These are phyloP conservation scores for Lepiota brunneoincarnata DNA, from an alignment of 768 basidiomycete genomes.

Conservation along the genomic window DNA sequence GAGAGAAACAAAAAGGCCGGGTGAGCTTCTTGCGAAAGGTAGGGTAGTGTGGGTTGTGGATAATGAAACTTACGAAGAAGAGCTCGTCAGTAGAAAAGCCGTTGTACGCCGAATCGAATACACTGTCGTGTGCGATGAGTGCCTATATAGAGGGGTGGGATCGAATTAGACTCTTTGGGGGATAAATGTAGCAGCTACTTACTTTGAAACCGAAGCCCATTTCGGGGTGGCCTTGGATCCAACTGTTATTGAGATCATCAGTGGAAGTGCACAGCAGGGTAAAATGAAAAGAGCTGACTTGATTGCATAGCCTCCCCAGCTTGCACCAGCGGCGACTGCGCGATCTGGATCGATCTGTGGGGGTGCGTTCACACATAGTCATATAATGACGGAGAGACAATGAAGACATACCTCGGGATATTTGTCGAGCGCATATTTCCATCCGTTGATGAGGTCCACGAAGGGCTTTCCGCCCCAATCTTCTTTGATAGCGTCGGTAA, in stretches of 20 bases:
- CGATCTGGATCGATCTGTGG: conserved; percentile 63
- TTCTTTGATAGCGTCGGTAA: conserved; percentile 76
- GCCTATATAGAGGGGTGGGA: conserved; percentile 35
- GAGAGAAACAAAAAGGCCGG: background rate
- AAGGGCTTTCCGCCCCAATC: conserved; percentile 91
- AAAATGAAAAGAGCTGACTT: conserved; percentile 46
- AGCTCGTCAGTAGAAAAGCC: conserved; percentile 92
- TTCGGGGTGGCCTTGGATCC: conserved; percentile 94
- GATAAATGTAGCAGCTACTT: background rate
- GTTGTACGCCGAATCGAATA: conserved; percentile 77
- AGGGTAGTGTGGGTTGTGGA: background rate
- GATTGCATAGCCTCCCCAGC: conserved; percentile 87
- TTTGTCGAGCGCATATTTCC: conserved; percentile 62
- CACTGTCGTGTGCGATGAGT: conserved; percentile 89
- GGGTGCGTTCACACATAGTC: background rate
- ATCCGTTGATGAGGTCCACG: conserved; percentile 71
- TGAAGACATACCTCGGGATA: conserved; percentile 61
- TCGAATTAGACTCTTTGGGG: background rate
- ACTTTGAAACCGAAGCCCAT: conserved; percentile 84
- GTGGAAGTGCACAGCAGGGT: background rate
- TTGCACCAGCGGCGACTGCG: conserved; percentile 77
- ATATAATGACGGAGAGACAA: background rate
- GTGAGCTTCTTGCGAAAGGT: background rate
- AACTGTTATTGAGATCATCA: conserved; percentile 46
- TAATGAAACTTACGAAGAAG: conserved; percentile 65